Conservation (phyloP, 2,329 filamentous ascomycete genomes). For the Polytolypa hystricis region DNA sequence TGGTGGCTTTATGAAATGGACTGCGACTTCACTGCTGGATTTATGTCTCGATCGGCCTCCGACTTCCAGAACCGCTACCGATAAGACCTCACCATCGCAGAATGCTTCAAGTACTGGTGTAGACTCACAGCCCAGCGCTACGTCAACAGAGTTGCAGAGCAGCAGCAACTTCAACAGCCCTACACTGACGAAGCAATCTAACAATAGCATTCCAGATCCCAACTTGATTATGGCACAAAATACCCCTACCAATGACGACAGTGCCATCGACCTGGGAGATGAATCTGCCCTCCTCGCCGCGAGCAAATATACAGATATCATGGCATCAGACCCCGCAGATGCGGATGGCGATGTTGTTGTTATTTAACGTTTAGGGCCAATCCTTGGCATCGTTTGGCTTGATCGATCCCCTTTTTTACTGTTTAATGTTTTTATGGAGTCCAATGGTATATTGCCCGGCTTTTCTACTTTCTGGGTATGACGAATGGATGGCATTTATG, state of each 20-base stretch:
- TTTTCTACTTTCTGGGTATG: too few species aligned
- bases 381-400: neutral
- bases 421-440: too few species aligned
- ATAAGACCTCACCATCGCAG: neutral
- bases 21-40: conserved; percentile 25
- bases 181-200: neutral
- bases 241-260: conserved; percentile 50
- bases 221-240: neutral
- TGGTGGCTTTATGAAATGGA: conserved; percentile 67
- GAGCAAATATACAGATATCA: conserved; percentile 36
- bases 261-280: conserved; percentile 57
- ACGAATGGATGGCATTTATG: too few species aligned
- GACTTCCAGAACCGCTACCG: neutral
- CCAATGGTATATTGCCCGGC: too few species aligned
- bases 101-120: neutral
- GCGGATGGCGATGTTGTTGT: conserved; percentile 37
- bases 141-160: neutral
- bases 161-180: neutral
- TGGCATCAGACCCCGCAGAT: conserved; percentile 35
- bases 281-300: conserved; percentile 32
- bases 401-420: too few species aligned
- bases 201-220: neutral
- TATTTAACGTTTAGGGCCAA: conserved; percentile 23
- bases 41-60: conserved; percentile 13
- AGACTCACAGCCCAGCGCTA: neutral